Conservation (phyloP, 495 filamentous ascomycete species). For the Hypomontagnella monticulosa region DNA sequence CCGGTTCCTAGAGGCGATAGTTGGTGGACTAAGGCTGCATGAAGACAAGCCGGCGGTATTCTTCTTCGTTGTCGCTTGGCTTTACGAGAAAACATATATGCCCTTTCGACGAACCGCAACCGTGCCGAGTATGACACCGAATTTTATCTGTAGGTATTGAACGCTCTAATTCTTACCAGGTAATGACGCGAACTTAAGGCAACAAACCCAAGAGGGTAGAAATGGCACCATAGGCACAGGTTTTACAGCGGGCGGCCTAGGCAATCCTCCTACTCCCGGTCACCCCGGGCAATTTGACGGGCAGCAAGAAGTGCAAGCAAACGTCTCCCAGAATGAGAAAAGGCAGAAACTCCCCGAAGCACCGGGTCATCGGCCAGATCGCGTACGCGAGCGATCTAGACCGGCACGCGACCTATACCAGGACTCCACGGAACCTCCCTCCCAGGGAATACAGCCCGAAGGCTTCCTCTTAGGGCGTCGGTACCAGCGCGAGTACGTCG, state of each 20-base stretch:
- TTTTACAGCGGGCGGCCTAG: slow-evolving; percentile 44
- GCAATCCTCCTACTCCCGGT: slow-evolving; percentile 47
- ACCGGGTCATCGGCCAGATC: too few relatives aligned
- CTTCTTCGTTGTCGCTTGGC: slow-evolving; percentile 58
- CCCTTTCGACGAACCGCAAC: slow-evolving; percentile 53
- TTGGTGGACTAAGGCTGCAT: slow-evolving; percentile 55
- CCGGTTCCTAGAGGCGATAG: slow-evolving; percentile 51
- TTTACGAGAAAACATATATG: slow-evolving; percentile 60
- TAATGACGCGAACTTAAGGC: too few relatives aligned
- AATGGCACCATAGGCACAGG: slow-evolving; percentile 48
- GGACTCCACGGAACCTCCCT: too few relatives aligned
- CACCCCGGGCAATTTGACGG: too few relatives aligned
- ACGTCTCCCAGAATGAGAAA: too few relatives aligned
- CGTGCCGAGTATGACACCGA: slow-evolving; percentile 45
- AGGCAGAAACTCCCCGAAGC: too few relatives aligned
- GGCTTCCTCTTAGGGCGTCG: too few relatives aligned
- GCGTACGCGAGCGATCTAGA: too few relatives aligned
- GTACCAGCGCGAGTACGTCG: too few relatives aligned
- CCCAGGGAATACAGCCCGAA: too few relatives aligned
- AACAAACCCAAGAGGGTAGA: slow-evolving; percentile 20
- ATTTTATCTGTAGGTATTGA: background rate
- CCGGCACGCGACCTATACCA: too few relatives aligned
- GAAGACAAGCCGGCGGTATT: slow-evolving; percentile 61
- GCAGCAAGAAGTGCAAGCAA: too few relatives aligned
- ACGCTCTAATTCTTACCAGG: slow-evolving; percentile 13